phyloP scores from a whole-genome alignment of 2,329 filamentous ascomycete species.

The Arachnomyces sp. region DNA sequence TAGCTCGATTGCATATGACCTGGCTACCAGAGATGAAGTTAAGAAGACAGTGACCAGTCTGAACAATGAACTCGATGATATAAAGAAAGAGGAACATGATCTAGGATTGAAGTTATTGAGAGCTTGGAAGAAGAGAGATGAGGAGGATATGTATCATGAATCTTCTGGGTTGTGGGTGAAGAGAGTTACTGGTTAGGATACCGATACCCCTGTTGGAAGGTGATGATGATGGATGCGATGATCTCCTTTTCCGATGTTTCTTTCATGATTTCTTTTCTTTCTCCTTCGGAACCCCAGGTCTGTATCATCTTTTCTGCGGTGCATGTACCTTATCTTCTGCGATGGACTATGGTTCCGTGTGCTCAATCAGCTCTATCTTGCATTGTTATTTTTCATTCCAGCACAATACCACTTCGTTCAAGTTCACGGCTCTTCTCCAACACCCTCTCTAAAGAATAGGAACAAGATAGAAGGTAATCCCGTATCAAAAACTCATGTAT shows the following conservation, averaged over 20 bases:
- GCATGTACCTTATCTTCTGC: not conserved
- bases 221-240: not conserved
- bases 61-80: constrained; percentile 59
- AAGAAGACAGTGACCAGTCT: constrained; percentile 59
- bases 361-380: too few species aligned
- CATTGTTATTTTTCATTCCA: too few species aligned
- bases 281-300: constrained; percentile 1
- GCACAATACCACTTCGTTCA: too few species aligned
- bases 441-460: too few species aligned
- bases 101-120: constrained; percentile 65
- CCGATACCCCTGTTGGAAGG: not conserved
- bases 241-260: constrained; percentile 3
- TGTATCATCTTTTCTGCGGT: constrained; percentile 1
- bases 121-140: constrained; percentile 66
- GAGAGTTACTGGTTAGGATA: constrained; percentile 56
- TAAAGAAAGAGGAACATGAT: constrained; percentile 69
- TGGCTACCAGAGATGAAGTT: constrained; percentile 50
- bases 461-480: too few species aligned
- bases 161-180: constrained; percentile 67
- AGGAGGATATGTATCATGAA: constrained; percentile 40
- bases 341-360: too few species aligned
- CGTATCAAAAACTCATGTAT: too few species aligned
- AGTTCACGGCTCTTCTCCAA: too few species aligned
- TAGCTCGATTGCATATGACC: constrained; percentile 56
- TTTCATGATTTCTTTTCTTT: constrained; percentile 6